These are phyloP conservation scores for Skeletonema grethae DNA, from an alignment of 108 stramenopile species.

Conservation along the genomic window DNA sequence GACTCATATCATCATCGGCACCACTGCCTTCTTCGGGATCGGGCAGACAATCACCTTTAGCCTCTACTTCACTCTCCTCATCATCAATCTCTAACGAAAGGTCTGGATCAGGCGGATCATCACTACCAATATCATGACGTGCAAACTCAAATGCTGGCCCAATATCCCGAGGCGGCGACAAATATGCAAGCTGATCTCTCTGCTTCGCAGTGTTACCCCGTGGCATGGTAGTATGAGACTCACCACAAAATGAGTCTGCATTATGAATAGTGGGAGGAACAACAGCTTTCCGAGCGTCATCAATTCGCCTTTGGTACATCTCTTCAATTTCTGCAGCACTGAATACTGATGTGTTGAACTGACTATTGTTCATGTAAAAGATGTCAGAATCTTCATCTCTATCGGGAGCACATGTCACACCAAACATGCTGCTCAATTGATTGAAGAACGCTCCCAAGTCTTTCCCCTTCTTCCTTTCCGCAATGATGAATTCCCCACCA, in stretches of 20 bases:
- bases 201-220: background rate
- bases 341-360: background rate
- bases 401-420: background rate
- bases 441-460: background rate
- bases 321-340: background rate
- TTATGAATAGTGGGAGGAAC: background rate
- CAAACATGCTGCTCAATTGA: background rate
- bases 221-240: background rate
- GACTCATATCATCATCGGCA: background rate
- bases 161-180: background rate
- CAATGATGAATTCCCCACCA: background rate
- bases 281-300: background rate
- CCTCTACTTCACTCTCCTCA: background rate
- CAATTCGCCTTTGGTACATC: background rate
- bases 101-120: background rate
- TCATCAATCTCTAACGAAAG: background rate
- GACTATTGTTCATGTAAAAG: constrained; percentile 2
- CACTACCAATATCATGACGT: background rate
- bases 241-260: background rate
- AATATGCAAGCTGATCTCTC: background rate
- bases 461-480: background rate
- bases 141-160: background rate
- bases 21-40: background rate
- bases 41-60: background rate
- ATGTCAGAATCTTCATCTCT: background rate